phyloP scores from a whole-genome alignment of 371 early-diverging fungal species.

The Mycotypha africana region DNA sequence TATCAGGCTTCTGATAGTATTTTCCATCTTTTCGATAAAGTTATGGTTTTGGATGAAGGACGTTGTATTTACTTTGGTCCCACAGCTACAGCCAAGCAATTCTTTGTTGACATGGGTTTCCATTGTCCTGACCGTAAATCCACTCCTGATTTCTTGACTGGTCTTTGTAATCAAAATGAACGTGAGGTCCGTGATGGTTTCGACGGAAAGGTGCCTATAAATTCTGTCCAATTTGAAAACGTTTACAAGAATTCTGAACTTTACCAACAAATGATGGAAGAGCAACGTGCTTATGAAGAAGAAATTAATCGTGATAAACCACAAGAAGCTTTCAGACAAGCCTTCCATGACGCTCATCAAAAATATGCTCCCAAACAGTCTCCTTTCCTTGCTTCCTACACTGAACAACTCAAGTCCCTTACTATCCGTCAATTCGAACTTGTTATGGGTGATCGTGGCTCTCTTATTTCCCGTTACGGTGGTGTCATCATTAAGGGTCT shows the following conservation, averaged over 20 bases:
- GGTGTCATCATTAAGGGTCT: conserved; percentile 58
- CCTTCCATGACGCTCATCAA: conserved; percentile 43
- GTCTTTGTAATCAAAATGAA: conserved; percentile 58
- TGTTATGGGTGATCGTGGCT: conserved; percentile 35
- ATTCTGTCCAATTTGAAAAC: conserved; percentile 46
- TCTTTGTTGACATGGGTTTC: conserved; percentile 65
- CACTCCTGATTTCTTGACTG: conserved; percentile 72
- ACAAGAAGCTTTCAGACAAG: conserved; percentile 41
- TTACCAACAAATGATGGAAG: conserved; percentile 20
- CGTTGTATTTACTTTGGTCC: conserved; percentile 73
- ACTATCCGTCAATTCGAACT: conserved; percentile 54
- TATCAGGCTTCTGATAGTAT: conserved; percentile 76
- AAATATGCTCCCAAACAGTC: conserved; percentile 45
- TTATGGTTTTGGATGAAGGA: conserved; percentile 68
- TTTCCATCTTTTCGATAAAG: conserved; percentile 73
- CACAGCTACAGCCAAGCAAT: conserved; percentile 48
- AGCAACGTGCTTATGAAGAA: conserved; percentile 36
- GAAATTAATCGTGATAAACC: conserved; percentile 25
- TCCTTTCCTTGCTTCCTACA: conserved; percentile 53
- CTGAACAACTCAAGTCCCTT: conserved; percentile 50
- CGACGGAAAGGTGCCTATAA: conserved; percentile 41
- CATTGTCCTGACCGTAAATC: conserved; percentile 68
- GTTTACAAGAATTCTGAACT: conserved; percentile 28
- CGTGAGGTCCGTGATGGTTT: conserved; percentile 49
- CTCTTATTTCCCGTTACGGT: conserved; percentile 51